Percentiles rank a stretch among this genome's conserved stretches.
Conservation (phyloP, 225 moss, liverwort and hornwort species). For the Straminergon stramineum region DNA sequence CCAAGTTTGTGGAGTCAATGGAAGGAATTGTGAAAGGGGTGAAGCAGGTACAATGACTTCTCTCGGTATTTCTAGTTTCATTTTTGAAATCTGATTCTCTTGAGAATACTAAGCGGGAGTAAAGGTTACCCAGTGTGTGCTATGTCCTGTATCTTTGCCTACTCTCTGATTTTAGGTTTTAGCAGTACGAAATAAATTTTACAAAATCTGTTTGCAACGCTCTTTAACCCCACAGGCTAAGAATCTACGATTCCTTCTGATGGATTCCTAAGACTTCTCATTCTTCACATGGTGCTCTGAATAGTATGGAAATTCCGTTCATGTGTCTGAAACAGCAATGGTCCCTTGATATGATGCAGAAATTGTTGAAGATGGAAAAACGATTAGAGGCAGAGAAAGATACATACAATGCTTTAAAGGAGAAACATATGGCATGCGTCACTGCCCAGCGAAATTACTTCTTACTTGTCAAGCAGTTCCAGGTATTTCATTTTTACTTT, state of each 20-base stretch:
- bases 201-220: neutral
- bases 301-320: neutral
- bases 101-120: neutral
- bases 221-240: neutral
- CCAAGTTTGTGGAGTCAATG: constrained; percentile 88
- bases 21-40: constrained; percentile 85
- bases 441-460: constrained; percentile 86
- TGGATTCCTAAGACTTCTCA: neutral
- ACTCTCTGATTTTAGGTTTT: neutral
- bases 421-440: constrained; percentile 74
- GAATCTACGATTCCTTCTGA: neutral
- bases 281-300: neutral
- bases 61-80: neutral
- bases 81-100: neutral
- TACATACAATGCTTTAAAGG: constrained; percentile 53
- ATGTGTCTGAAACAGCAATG: neutral
- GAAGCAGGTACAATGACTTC: constrained; percentile 52
- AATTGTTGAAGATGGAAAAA: constrained; percentile 80
- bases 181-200: neutral
- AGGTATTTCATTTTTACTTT: constrained; percentile 31
- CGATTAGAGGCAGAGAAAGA: constrained; percentile 80
- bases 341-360: constrained; percentile 35
- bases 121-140: neutral
- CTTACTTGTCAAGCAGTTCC: constrained; percentile 74
- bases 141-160: neutral